Percentiles rank a stretch among this genome's conserved stretches.
Evolutionary conservation across 2,329 filamentous ascomycete genomes (phyloP).

Genomic region (Raffaelea albimanens): DNA sequence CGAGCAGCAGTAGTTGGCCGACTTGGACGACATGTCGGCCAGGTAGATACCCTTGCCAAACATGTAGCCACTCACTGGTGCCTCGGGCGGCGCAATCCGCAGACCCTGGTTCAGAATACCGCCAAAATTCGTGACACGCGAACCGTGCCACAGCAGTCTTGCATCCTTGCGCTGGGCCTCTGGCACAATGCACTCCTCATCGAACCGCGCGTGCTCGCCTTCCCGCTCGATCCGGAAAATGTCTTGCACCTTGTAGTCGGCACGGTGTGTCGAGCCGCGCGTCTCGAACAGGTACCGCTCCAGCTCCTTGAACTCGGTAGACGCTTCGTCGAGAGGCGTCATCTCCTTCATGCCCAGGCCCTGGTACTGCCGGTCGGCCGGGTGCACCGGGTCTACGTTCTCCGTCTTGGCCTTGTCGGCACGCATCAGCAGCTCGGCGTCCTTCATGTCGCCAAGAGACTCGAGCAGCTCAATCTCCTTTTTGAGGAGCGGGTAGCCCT

Average conservation of each 20-base stretch:
- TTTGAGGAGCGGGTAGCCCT: slow-evolving; percentile 48
- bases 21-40: slow-evolving; percentile 77
- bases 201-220: slow-evolving; percentile 63
- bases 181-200: slow-evolving; percentile 33
- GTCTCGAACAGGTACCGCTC: slow-evolving; percentile 58
- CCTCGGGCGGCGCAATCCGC: slow-evolving; percentile 80
- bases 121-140: slow-evolving; percentile 72
- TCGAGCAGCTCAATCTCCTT: slow-evolving; percentile 72
- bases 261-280: slow-evolving; percentile 55
- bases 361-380: slow-evolving; percentile 63
- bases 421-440: slow-evolving; percentile 70
- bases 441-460: slow-evolving; percentile 76
- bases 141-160: slow-evolving; percentile 81
- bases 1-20: slow-evolving; percentile 64
- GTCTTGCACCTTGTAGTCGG: slow-evolving; percentile 53
- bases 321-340: slow-evolving; percentile 51
- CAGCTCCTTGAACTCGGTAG: slow-evolving; percentile 56
- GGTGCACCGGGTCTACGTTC: slow-evolving; percentile 38
- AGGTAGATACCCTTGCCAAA: slow-evolving; percentile 88
- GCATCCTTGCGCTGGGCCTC: slow-evolving; percentile 34
- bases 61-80: slow-evolving; percentile 74
- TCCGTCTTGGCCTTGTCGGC: slow-evolving; percentile 40
- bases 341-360: slow-evolving; percentile 68
- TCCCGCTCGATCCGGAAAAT: slow-evolving; percentile 77
- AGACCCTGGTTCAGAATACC: slow-evolving; percentile 82